A percentile compares a stretch with the other conserved stretches of the same genome.
Evolutionary conservation across 2,329 filamentous ascomycete species (phyloP).

Genomic region (Trichoderma arundinaceum): DNA sequence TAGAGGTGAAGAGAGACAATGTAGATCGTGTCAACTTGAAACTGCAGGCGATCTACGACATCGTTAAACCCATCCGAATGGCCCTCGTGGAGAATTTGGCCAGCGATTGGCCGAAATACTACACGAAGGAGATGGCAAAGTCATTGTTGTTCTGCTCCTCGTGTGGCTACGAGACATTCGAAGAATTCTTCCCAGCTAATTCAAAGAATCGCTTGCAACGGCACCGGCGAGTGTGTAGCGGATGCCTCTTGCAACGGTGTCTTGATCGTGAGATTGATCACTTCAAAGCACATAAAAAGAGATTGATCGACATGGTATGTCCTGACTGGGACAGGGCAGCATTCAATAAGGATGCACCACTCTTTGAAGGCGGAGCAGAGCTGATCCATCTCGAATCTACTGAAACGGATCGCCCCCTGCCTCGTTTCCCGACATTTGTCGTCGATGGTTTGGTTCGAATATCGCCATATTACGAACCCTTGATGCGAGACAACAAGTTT

Average conservation of each 20-base stretch:
- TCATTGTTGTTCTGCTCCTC: conserved; percentile 42
- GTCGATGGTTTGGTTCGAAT: conserved; percentile 32
- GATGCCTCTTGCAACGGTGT: conserved; percentile 39
- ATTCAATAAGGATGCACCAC: conserved; percentile 45
- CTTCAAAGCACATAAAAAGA: conserved; percentile 36
- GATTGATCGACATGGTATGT: conserved; percentile 37
- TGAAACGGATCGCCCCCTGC: conserved; percentile 24
- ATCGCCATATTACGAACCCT: conserved; percentile 10
- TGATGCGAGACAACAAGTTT: conserved; percentile 40
- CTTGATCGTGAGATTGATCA: conserved; percentile 45
- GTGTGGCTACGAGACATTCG: conserved; percentile 44
- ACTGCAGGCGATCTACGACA: conserved; percentile 41
- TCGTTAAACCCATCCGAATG: conserved; percentile 43
- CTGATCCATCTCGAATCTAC: conserved; percentile 37
- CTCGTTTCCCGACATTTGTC: conserved; percentile 25
- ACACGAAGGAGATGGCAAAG: conserved; percentile 38
- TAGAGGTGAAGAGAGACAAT: conserved; percentile 34
- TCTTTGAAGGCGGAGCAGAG: conserved; percentile 33
- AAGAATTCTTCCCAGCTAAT: conserved; percentile 41
- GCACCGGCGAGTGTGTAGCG: conserved; percentile 39
- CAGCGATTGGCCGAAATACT: conserved; percentile 38
- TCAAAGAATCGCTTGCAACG: conserved; percentile 18
- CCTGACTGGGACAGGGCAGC: conserved; percentile 36
- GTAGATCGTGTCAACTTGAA: conserved; percentile 13
- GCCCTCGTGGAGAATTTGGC: conserved; percentile 36